Base-by-base conservation (phyloP, 352 stramenopile genomes). In the Pythium brachiatum region DNA sequence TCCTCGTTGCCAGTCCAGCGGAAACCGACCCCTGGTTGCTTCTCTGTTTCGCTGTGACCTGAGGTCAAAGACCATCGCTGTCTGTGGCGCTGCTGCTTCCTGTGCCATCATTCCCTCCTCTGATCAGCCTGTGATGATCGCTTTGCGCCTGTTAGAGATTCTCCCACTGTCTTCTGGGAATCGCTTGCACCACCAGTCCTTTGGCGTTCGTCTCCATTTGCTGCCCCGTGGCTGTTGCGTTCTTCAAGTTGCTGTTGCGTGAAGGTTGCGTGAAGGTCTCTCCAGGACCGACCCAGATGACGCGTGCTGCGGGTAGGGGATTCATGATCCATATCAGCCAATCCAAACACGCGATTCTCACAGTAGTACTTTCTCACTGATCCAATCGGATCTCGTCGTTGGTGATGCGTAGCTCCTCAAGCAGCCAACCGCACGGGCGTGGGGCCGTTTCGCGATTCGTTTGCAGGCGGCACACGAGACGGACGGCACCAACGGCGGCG, bases 181-280 rank as follows among this genome's bases (percentile, higher is more conserved):
- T 39, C 34, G 34, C 11, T 3, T 31, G 11, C 46, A 12, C 20
- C 23, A 36, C 27, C 50, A 23, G 27, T 16, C 9, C 32, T 23
- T n/a, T 26, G 5, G 13, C n/a, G 27, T 48, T 58, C 27, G 29
- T 58, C 34, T 58, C 20, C 34, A 32, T 55, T 16, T 15, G 16
- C 23, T 57, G 36, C 41, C 41, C 36, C n/a, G n/a, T n/a, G n/a
- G n/a, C n/a, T n/a, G 53, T 60, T 8, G 21, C 23, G 53, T 58
- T 62, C 61, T 68, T 68, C 61, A 68, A 68, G 39, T 68, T 68
- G 60, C 56, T 34, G 48, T 57, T 50, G 36, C 44, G 36, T 46
- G 26, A 50, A 36, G 53, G 52, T 58, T 55, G 46, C 53, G 11
- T 11, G 59, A 66, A 66, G 21, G 48, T 65, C 26, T 36, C 58